These are phyloP conservation scores for Mycena epipterygia DNA, from an alignment of 768 basidiomycete genomes.

Conservation along the genomic window DNA sequence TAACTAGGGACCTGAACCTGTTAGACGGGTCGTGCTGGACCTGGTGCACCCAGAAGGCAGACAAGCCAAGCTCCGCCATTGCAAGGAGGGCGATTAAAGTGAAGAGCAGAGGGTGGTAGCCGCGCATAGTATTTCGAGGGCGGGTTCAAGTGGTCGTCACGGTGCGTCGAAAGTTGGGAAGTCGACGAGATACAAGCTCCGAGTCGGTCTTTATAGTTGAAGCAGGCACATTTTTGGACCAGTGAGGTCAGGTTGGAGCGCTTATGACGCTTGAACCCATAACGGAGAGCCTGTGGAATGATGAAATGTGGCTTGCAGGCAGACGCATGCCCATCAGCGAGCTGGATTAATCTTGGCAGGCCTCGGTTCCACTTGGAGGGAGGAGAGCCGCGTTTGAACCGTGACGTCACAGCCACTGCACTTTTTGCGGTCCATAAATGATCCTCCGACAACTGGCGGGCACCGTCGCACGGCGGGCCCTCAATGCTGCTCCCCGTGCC, in stretches of 20 bases:
- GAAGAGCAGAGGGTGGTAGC: slow-evolving; percentile 32
- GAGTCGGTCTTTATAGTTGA: too few relatives aligned
- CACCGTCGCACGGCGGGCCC: slow-evolving; percentile 8
- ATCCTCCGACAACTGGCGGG: slow-evolving; percentile 14
- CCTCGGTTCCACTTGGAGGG: too few relatives aligned
- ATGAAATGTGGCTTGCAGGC: slow-evolving; percentile 70
- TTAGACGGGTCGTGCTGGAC: slow-evolving; percentile 60
- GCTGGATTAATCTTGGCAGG: too few relatives aligned
- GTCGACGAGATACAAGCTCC: too few relatives aligned
- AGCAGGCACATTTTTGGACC: too few relatives aligned
- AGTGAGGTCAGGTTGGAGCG: too few relatives aligned
- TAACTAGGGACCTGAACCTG: slow-evolving; percentile 38
- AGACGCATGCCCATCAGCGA: slow-evolving; percentile 87
- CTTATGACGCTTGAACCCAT: too few relatives aligned
- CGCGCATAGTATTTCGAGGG: slow-evolving; percentile 19
- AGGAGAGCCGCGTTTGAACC: too few relatives aligned
- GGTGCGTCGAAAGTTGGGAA: slow-evolving; percentile 1
- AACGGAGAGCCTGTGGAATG: neutral
- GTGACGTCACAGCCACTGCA: too few relatives aligned
- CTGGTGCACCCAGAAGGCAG: slow-evolving; percentile 62
- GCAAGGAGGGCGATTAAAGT: slow-evolving; percentile 49
- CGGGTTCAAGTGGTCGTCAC: neutral
- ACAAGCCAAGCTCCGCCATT: slow-evolving; percentile 65
- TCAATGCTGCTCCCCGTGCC: slow-evolving; percentile 20
- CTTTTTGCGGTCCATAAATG: too few relatives aligned